phyloP scores from a whole-genome alignment of 176 grass and related monocot species.

The Oropetium thomaeum region DNA sequence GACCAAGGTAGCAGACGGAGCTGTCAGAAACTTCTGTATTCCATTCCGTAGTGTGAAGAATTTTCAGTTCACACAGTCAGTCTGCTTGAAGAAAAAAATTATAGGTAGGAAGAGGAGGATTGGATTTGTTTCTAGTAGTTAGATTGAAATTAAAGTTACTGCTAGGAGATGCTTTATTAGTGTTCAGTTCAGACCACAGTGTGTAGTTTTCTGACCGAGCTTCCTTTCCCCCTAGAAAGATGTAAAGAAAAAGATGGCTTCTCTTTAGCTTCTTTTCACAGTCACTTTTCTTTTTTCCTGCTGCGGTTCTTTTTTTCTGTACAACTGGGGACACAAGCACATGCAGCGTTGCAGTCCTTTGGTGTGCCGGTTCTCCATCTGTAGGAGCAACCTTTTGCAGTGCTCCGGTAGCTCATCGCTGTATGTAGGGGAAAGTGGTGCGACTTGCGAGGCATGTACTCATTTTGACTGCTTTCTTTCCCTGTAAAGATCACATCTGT shows the following conservation, averaged over 20 bases:
- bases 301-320: constrained; percentile 5
- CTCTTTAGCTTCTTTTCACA: constrained; percentile 43
- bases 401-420: background rate
- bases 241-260: constrained; percentile 48
- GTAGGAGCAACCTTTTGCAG: constrained; percentile 29
- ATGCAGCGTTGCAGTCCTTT: constrained; percentile 34
- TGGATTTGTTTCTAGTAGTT: constrained; percentile 30
- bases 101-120: constrained; percentile 1
- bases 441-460: constrained; percentile 23
- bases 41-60: background rate
- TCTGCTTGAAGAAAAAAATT: background rate
- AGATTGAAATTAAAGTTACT: constrained; percentile 25
- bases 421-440: constrained; percentile 10
- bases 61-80: background rate
- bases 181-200: constrained; percentile 41
- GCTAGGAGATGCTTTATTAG: constrained; percentile 14
- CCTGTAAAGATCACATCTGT: constrained; percentile 28
- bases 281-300: constrained; percentile 27
- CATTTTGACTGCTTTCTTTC: constrained; percentile 48
- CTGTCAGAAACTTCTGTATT: background rate
- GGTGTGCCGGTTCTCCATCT: constrained; percentile 22
- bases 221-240: constrained; percentile 33
- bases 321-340: constrained; percentile 35
- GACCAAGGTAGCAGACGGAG: constrained; percentile 48
- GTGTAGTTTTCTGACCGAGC: constrained; percentile 43